These are phyloP conservation scores for Tritrichomonas foetus DNA, from an alignment of 208 protist species.

Conservation along the genomic window DNA sequence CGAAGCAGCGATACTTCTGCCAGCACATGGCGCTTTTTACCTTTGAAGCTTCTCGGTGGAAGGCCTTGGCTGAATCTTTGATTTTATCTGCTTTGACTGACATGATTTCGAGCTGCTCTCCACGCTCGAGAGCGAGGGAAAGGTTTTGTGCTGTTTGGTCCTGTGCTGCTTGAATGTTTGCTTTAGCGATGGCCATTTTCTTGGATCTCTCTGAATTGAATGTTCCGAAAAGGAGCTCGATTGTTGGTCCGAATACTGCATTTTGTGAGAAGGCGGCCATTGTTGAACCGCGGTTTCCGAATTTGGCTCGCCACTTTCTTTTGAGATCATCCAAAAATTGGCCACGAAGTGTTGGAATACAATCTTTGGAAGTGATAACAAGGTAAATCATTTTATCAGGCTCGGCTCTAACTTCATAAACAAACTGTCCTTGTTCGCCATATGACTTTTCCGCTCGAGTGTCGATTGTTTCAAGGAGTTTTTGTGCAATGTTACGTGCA, in stretches of 20 bases:
- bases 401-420: background rate
- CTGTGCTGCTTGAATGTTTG: background rate
- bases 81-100: background rate
- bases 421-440: background rate
- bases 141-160: background rate
- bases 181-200: no score
- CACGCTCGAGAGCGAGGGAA: background rate
- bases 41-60: background rate
- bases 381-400: background rate
- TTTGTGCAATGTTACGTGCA: background rate
- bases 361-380: background rate
- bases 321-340: background rate
- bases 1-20: background rate
- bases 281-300: background rate
- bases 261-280: background rate
- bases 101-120: background rate
- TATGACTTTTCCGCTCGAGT: background rate
- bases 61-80: background rate
- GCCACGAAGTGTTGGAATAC: background rate
- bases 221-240: background rate
- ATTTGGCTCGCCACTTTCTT: background rate
- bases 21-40: background rate
- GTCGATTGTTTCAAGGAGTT: background rate
- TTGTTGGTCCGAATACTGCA: background rate
- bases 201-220: background rate